Evolutionary conservation across 768 basidiomycete genomes (phyloP).

Genomic region (Pleurotus salmoneostramineus): DNA sequence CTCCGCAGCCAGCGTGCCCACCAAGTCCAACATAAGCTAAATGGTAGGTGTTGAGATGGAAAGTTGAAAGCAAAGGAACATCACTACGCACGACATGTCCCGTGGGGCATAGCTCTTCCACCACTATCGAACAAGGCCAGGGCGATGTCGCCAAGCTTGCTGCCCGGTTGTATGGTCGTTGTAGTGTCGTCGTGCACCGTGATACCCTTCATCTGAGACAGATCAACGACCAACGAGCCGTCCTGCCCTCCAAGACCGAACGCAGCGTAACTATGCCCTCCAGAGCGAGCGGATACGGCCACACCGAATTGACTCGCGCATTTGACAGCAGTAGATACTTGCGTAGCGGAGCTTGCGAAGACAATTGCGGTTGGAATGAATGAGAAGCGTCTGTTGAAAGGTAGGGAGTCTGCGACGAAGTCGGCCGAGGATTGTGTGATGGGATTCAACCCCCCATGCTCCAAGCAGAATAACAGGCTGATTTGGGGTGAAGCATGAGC

Average conservation of each 20-base stretch:
- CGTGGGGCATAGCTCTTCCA: slow-evolving; percentile 37
- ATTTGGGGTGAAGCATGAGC: not conserved
- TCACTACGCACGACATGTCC: slow-evolving; percentile 25
- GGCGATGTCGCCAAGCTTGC: slow-evolving; percentile 33
- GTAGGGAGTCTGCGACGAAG: not conserved
- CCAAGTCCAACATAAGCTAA: slow-evolving; percentile 39
- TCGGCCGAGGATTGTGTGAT: not conserved
- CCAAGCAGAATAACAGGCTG: not conserved
- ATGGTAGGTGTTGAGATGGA: not conserved
- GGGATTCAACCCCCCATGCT: not conserved
- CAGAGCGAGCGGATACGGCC: not conserved
- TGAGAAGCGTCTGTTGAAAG: slow-evolving; percentile 23
- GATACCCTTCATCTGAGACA: slow-evolving; percentile 30
- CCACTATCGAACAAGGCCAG: slow-evolving; percentile 26
- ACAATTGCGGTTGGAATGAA: slow-evolving; percentile 12
- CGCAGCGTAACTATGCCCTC: slow-evolving; percentile 39
- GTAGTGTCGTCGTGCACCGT: slow-evolving; percentile 23
- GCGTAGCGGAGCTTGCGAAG: not conserved
- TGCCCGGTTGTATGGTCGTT: slow-evolving; percentile 34
- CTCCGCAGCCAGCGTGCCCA: slow-evolving; percentile 37
- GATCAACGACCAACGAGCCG: slow-evolving; percentile 37
- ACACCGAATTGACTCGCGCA: not conserved
- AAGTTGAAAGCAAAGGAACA: not conserved
- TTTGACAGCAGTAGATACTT: slow-evolving; percentile 2
- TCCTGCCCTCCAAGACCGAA: slow-evolving; percentile 38